phyloP scores from a whole-genome alignment of 2,329 filamentous ascomycete genomes.

The Colletotrichum gloeosporioides region DNA sequence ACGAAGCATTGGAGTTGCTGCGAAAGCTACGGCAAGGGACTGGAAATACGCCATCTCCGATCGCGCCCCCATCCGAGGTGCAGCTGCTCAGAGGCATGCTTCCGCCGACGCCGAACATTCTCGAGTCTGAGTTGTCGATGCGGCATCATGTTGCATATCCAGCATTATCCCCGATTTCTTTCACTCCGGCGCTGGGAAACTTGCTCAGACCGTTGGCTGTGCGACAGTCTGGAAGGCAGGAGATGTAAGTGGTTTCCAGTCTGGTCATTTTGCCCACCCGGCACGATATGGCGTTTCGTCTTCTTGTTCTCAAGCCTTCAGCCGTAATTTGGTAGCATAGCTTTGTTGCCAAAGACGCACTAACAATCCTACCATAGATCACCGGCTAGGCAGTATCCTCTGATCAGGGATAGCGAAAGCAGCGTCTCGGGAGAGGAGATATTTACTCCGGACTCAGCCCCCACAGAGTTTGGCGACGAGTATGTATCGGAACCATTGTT shows the following conservation, averaged over 20 bases:
- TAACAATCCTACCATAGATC: background rate
- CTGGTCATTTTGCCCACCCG: rapidly evolving
- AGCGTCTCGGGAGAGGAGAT: background rate
- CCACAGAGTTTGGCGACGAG: background rate
- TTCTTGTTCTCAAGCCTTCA: rapidly evolving
- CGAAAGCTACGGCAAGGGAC: background rate
- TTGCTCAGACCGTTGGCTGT: background rate
- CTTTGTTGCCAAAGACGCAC: background rate
- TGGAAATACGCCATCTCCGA: background rate
- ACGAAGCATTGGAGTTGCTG: background rate
- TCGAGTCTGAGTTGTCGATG: background rate
- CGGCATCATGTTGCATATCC: background rate
- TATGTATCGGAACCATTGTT: background rate
- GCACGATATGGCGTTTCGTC: background rate
- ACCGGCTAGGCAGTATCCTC: background rate
- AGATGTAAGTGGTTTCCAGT: background rate
- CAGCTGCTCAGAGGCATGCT: background rate
- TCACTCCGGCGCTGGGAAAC: background rate
- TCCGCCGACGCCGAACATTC: background rate
- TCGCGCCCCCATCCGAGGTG: background rate
- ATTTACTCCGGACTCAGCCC: background rate
- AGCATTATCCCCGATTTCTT: background rate
- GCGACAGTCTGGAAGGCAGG: background rate
- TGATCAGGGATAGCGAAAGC: background rate
- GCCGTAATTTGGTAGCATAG: rapidly evolving